Conservation (phyloP, 257 asterid genomes). For the Capsicum rhomboideum region DNA sequence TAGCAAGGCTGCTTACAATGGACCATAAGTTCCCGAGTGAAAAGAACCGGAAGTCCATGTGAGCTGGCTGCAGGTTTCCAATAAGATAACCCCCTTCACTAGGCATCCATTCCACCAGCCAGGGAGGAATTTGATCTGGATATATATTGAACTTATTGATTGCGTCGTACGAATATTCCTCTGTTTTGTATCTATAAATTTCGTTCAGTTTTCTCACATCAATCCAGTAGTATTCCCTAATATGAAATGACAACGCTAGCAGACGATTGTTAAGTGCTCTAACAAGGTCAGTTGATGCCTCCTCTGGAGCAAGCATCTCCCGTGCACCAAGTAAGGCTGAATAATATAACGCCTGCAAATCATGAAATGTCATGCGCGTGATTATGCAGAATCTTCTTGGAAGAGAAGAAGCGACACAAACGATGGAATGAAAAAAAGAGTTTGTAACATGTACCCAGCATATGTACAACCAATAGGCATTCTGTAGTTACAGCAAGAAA, state of each 20-base stretch:
- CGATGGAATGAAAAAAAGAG: neutral
- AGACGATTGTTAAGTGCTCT: conserved; percentile 62
- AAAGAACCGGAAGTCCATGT: conserved; percentile 84
- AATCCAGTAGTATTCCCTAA: conserved; percentile 73
- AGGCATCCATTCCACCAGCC: conserved; percentile 91
- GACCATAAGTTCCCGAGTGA: conserved; percentile 79
- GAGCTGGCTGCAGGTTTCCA: conserved; percentile 84
- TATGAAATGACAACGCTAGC: conserved; percentile 73
- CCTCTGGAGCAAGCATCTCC: conserved; percentile 78
- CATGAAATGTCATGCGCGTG: neutral
- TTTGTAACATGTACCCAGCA: neutral
- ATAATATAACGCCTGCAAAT: conserved; percentile 55
- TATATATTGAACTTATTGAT: conserved; percentile 78
- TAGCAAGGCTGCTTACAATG: conserved; percentile 56
- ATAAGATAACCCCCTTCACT: conserved; percentile 61
- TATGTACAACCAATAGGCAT: neutral
- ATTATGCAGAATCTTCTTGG: neutral
- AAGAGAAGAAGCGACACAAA: neutral
- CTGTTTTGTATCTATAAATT: conserved; percentile 70
- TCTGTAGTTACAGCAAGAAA: neutral
- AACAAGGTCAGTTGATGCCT: conserved; percentile 49
- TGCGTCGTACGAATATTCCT: conserved; percentile 77
- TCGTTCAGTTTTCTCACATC: conserved; percentile 70
- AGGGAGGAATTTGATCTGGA: conserved; percentile 81
- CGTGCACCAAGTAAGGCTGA: conserved; percentile 71